A percentile compares a stretch with the other conserved stretches of the same genome.
Conservation (phyloP, 208 protist genomes). For the Jaenimonas drosophilae region DNA sequence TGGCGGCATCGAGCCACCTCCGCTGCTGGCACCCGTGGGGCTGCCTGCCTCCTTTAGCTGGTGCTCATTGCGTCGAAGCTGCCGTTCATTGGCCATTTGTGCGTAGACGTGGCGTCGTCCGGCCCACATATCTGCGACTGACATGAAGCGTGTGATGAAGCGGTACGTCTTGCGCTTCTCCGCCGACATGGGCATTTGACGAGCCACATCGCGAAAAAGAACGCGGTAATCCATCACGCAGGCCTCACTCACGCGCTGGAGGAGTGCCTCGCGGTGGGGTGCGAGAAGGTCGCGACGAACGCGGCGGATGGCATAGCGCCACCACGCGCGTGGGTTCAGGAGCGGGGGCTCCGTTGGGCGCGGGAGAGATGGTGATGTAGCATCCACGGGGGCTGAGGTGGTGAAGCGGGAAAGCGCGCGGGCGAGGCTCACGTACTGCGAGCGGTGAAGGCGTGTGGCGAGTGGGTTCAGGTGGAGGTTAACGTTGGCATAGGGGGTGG, state of each 20-base stretch:
- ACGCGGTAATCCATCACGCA: constrained; percentile 57
- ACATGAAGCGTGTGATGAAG: constrained; percentile 80
- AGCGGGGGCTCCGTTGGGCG: constrained; percentile 37
- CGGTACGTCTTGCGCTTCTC: constrained; percentile 51
- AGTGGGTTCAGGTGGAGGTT: constrained; percentile 45
- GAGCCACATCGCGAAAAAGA: constrained; percentile 66
- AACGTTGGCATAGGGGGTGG: constrained; percentile 54
- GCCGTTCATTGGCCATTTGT: constrained; percentile 64
- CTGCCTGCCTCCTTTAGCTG: constrained; percentile 40
- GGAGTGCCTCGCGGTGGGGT: constrained; percentile 29
- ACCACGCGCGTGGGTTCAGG: constrained; percentile 62
- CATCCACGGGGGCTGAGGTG: constrained; percentile 31
- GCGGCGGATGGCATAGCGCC: constrained; percentile 51
- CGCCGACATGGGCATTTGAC: constrained; percentile 45
- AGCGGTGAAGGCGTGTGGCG: constrained; percentile 48
- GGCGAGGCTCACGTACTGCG: constrained; percentile 71
- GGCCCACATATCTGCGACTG: constrained; percentile 58
- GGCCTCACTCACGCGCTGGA: constrained; percentile 46
- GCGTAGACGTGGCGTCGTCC: constrained; percentile 63
- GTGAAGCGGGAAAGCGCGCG: constrained; percentile 35
- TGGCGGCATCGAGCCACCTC: background rate
- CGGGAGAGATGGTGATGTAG: constrained; percentile 25
- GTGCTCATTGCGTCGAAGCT: constrained; percentile 56
- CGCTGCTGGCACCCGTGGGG: constrained; percentile 15
- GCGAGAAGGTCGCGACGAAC: constrained; percentile 27